Evolutionary conservation across 495 filamentous ascomycete species (phyloP).

Genomic region (Tuber melanosporum): DNA sequence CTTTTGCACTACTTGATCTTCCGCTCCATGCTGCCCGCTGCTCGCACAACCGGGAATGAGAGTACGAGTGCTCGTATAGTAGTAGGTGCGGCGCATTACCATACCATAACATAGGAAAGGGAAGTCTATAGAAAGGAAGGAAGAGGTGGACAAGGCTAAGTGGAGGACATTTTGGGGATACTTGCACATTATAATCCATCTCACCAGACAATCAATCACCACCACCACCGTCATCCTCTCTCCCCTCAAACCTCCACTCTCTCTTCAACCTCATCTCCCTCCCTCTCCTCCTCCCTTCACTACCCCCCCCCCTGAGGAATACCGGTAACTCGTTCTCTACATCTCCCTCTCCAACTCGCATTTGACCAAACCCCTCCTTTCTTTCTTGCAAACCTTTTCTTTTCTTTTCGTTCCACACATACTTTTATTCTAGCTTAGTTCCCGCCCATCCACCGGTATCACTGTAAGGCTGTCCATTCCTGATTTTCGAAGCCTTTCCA

Average conservation of each 20-base stretch:
- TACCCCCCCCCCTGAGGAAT: not conserved
- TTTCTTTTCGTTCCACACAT: not conserved
- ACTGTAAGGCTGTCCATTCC: not conserved
- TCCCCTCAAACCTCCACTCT: constrained; percentile 2
- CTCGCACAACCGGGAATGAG: not conserved
- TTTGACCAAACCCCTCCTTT: not conserved
- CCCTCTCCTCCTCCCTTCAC: constrained; percentile 14
- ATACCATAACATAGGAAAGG: not conserved
- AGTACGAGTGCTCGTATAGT: not conserved
- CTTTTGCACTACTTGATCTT: not conserved
- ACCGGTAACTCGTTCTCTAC: not conserved
- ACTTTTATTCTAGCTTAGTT: not conserved
- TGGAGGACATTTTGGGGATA: constrained; percentile 14
- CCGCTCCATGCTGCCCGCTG: not conserved
- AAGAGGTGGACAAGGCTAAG: constrained; percentile 2
- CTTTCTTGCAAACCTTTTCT: not conserved
- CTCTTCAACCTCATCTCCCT: constrained; percentile 4
- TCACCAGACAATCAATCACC: constrained; percentile 17
- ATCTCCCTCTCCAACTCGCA: not conserved
- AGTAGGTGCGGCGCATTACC: not conserved
- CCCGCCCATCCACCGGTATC: not conserved
- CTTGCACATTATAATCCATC: constrained; percentile 10
- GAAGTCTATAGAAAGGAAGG: not conserved
- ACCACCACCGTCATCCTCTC: not conserved
- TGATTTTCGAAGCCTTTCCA: not conserved